Conservation (phyloP, 495 filamentous ascomycete species). For the Mytilinidion resinicola region DNA sequence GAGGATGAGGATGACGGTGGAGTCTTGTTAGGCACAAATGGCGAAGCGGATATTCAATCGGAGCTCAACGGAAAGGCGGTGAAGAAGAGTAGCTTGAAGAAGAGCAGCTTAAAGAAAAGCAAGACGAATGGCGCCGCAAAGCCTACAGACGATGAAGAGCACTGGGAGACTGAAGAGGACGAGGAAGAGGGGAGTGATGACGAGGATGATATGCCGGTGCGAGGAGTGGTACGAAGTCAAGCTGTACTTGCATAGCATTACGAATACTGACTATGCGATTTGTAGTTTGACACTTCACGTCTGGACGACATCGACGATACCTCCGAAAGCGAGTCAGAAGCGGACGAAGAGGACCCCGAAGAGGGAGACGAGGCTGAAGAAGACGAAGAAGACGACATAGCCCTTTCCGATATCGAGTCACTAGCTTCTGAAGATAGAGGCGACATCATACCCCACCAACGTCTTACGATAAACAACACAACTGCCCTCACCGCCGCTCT, state of each 20-base stretch:
- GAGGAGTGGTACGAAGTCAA: constrained; percentile 26
- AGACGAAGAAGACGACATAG: constrained; percentile 63
- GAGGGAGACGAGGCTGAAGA: constrained; percentile 21
- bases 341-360: constrained; percentile 32
- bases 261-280: constrained; percentile 36
- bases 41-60: neutral
- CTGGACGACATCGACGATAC: constrained; percentile 27
- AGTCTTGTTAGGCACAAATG: neutral
- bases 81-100: constrained; percentile 18
- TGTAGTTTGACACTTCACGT: constrained; percentile 20
- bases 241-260: constrained; percentile 20
- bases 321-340: constrained; percentile 17
- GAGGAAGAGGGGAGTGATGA: constrained; percentile 30
- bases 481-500: constrained; percentile 53
- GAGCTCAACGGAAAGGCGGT: constrained; percentile 15
- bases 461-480: constrained; percentile 96
- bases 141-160: constrained; percentile 4
- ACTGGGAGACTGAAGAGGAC: constrained; percentile 32
- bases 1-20: constrained; percentile 31
- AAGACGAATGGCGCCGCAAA: constrained; percentile 9
- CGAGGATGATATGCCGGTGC: constrained; percentile 18
- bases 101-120: constrained; percentile 3
- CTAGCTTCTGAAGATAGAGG: constrained; percentile 74
- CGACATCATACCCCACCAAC: constrained; percentile 80
- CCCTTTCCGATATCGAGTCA: constrained; percentile 73